Evolutionary conservation across 371 early-diverging fungal genomes (phyloP), one percentile per base, ranked within the genome.

Genomic region (Mucor velutinosus): DNA sequence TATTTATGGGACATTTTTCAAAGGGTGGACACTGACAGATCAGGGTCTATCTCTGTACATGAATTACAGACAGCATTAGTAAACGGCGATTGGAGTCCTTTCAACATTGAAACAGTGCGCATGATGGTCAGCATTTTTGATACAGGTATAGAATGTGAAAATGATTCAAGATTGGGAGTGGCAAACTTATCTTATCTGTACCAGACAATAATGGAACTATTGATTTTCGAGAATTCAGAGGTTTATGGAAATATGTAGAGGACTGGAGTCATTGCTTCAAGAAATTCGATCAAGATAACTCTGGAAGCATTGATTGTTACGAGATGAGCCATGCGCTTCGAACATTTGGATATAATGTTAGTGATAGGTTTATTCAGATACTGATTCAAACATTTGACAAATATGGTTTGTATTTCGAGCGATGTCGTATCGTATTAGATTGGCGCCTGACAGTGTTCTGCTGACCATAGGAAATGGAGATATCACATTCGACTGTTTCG

Each of bases 191-290:
- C 17, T 14, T 19, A 14, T 19, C 23, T 15, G 8, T 7, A 35
- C n/a, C 59, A 79, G 94, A 95, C 83, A 93, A 95, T 69, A 94
- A 95, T 77, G 96, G 96, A 62, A 93, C 87, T 35, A 93, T 97
- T 74, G 97, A 97, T 81, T 95, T 96, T 75, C 85, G 91, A 63
- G 97, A 97, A 80, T 96, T 97, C 77, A 71, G 86, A 60, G 91
- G 92, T n/a, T 74, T 95, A 30, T 91, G 88, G 87, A 76, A 81
- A 69, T 91, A 91, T 62, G 86, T 91, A 59, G 87, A 88, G 56
- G 87, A 89, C 51, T 91, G 91, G 89, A 86, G 91, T 64, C 85
- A 87, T n/a, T 89, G 90, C 47, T 94, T 94, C 71, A 86, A 87
- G 59, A 81, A 89, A 30, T 94, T 93, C 65, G 96, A 94, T 73